Evolutionary conservation across 2,329 filamentous ascomycete genomes (phyloP).

Genomic region (Scedosporium boydii): DNA sequence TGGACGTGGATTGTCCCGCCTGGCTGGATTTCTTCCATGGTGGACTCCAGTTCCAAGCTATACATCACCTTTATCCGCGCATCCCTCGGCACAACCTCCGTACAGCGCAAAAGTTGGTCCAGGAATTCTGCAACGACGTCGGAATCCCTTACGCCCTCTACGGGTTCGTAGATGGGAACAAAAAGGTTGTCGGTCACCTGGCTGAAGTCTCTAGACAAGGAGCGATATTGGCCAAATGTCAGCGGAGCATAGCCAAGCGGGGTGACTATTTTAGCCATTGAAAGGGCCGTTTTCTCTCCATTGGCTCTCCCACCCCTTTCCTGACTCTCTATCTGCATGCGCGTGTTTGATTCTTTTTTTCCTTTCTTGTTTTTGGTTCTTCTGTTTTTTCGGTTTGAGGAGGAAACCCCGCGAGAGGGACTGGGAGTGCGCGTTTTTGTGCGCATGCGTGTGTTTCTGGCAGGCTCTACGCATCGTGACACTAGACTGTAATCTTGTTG

Average conservation of each 20-base stretch:
- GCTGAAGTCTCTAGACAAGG: constrained; percentile 75
- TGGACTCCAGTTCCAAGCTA: constrained; percentile 80
- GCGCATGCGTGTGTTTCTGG: too few relatives aligned
- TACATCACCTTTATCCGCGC: constrained; percentile 78
- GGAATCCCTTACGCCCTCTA: constrained; percentile 79
- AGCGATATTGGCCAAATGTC: constrained; percentile 66
- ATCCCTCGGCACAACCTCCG: constrained; percentile 80
- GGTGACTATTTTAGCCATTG: constrained; percentile 6
- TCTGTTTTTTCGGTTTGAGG: too few relatives aligned
- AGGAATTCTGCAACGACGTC: constrained; percentile 73
- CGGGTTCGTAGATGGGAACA: constrained; percentile 76
- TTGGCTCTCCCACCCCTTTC: neutral
- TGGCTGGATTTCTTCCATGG: constrained; percentile 90
- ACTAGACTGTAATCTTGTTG: too few relatives aligned
- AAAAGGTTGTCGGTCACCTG: constrained; percentile 65
- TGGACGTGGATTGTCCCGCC: constrained; percentile 81
- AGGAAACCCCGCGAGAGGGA: too few relatives aligned
- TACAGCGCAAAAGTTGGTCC: constrained; percentile 62
- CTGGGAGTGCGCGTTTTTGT: too few relatives aligned
- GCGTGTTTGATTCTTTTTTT: neutral
- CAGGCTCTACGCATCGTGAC: too few relatives aligned
- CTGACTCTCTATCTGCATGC: neutral
- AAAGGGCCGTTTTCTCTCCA: neutral
- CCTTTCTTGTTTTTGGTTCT: neutral
- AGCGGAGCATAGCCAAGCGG: constrained; percentile 25